phyloP scores from a whole-genome alignment of 2,329 filamentous ascomycete genomes.

The Colletotrichum agaves region DNA sequence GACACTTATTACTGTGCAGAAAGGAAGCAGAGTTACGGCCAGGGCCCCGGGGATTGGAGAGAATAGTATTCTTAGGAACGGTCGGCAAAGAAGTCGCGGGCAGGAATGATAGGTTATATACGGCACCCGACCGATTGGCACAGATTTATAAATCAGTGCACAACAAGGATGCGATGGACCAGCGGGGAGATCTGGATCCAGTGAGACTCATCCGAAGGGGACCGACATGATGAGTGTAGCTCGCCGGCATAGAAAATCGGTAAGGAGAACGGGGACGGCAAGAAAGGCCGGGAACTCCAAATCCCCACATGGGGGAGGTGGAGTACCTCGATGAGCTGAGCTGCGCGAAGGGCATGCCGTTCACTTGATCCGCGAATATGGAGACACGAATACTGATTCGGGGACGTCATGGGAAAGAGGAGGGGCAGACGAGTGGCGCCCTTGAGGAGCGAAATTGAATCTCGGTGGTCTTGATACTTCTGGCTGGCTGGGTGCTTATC shows the following conservation, averaged over 20 bases:
- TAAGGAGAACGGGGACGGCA: constrained; percentile 29
- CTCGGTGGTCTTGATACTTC: not conserved
- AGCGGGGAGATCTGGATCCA: constrained; percentile 25
- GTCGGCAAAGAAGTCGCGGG: not conserved
- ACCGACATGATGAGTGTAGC: constrained; percentile 12
- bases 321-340: not conserved
- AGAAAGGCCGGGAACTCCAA: constrained; percentile 33
- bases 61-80: not conserved
- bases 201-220: constrained; percentile 17
- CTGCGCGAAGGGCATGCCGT: not conserved
- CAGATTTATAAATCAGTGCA: constrained; percentile 4
- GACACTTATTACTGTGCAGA: not conserved
- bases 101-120: constrained; percentile 18
- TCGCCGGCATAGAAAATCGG: constrained; percentile 30
- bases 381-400: not conserved
- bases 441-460: not conserved
- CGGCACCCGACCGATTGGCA: constrained; percentile 1
- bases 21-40: not conserved
- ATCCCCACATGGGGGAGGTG: constrained; percentile 10
- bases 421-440: not conserved
- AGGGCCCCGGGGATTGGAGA: not conserved
- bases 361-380: constrained; percentile 11
- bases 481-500: constrained; percentile 21
- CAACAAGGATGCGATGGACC: constrained; percentile 9
- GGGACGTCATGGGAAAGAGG: not conserved